Percentiles rank a stretch among this genome's conserved stretches.
phyloP scores from a whole-genome alignment of 2,329 filamentous ascomycete species.

The Geosmithia flava region DNA sequence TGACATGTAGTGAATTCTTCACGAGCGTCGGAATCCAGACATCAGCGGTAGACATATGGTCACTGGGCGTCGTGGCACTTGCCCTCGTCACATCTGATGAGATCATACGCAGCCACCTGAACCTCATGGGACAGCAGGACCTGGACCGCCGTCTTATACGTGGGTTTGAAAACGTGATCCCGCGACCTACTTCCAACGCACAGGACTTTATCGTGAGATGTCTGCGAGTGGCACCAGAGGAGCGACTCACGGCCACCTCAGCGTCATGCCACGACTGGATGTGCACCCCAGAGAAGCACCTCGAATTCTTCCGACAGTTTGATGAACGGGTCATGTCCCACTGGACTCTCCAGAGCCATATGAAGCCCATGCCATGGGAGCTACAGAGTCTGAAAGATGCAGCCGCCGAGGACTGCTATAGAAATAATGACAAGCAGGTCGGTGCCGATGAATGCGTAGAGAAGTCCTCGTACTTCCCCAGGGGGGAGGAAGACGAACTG shows the following conservation, averaged over 20 bases:
- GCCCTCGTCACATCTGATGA: conserved; percentile 17
- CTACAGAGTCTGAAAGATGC: neutral
- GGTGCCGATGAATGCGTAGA: neutral
- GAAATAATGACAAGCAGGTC: neutral
- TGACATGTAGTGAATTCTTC: conserved; percentile 23
- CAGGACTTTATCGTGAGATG: conserved; percentile 17
- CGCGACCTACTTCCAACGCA: conserved; percentile 10
- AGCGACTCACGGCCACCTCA: conserved; percentile 14
- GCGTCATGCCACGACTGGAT: conserved; percentile 21
- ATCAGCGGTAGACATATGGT: conserved; percentile 36
- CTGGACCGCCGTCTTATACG: conserved; percentile 8
- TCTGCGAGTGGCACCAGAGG: conserved; percentile 12
- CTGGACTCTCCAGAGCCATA: conserved; percentile 10
- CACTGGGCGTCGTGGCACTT: conserved; percentile 32
- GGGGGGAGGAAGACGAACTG: too few relatives aligned
- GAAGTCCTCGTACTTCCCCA: too few relatives aligned
- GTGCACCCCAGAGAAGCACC: conserved; percentile 15
- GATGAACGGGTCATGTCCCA: conserved; percentile 13
- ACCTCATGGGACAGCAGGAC: conserved; percentile 12
- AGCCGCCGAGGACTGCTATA: neutral
- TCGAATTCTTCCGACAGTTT: conserved; percentile 16
- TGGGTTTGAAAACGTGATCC: conserved; percentile 5
- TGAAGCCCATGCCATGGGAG: conserved; percentile 1
- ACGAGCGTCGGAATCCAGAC: conserved; percentile 13
- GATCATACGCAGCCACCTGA: conserved; percentile 11